phyloP scores from a whole-genome alignment of 2,329 filamentous ascomycete genomes.

The Cucurbitaria berberidis region DNA sequence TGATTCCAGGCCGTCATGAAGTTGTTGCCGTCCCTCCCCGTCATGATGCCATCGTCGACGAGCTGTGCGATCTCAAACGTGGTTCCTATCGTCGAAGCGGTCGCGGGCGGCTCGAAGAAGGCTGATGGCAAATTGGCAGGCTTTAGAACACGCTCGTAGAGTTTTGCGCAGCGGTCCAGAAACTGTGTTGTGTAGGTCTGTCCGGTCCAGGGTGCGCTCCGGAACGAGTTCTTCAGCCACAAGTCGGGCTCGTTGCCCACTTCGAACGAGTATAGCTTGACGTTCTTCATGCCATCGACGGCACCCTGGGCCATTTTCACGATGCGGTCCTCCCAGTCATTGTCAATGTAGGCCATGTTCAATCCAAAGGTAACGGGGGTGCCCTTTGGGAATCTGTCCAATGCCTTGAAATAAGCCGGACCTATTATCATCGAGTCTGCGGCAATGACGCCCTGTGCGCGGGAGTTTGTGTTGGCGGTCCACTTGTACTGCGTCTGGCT shows the following conservation, averaged over 20 bases:
- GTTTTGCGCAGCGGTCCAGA: constrained; percentile 51
- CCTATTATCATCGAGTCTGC: constrained; percentile 57
- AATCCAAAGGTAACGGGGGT: constrained; percentile 59
- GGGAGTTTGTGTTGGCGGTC: constrained; percentile 48
- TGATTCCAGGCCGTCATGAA: constrained; percentile 58
- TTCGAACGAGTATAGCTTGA: constrained; percentile 51
- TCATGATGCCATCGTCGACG: constrained; percentile 49
- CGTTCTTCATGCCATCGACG: constrained; percentile 46
- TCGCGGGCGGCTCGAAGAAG: constrained; percentile 58
- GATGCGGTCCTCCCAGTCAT: constrained; percentile 54
- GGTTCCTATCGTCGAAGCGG: constrained; percentile 59
- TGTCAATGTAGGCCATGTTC: constrained; percentile 56
- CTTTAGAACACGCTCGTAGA: constrained; percentile 55
- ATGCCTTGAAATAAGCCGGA: constrained; percentile 55
- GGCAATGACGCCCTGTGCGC: constrained; percentile 50
- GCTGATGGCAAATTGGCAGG: constrained; percentile 49
- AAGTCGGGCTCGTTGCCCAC: constrained; percentile 55
- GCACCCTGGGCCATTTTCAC: constrained; percentile 51
- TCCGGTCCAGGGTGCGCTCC: constrained; percentile 53
- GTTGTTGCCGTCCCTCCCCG: constrained; percentile 43
- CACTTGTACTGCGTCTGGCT: constrained; percentile 47
- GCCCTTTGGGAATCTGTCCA: constrained; percentile 57
- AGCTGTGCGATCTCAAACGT: constrained; percentile 56
- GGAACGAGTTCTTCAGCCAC: constrained; percentile 54
- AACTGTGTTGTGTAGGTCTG: constrained; percentile 55